phyloP scores from a whole-genome alignment of 1,284 basidiomycete species.

The Trametes hirsuta region DNA sequence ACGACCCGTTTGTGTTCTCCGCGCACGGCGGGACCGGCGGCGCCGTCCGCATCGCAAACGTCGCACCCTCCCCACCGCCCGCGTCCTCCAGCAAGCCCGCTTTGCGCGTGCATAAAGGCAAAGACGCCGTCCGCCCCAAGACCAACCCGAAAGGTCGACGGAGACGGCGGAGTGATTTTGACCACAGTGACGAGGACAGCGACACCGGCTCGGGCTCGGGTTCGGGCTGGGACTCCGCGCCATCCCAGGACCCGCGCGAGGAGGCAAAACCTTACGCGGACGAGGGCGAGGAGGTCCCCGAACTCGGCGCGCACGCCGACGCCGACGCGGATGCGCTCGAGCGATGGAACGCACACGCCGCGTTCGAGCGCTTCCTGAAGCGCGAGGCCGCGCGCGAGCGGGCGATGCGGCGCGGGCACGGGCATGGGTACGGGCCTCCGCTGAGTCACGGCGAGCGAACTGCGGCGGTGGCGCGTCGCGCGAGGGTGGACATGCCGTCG shows the following conservation, averaged over 20 bases:
- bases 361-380: constrained; percentile 35
- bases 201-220: neutral
- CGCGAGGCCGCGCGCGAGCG: constrained; percentile 31
- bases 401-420: constrained; percentile 9
- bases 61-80: constrained; percentile 15
- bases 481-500: neutral
- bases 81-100: constrained; percentile 8
- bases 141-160: neutral
- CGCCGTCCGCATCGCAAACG: constrained; percentile 30
- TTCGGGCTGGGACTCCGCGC: neutral
- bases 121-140: neutral
- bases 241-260: neutral
- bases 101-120: neutral
- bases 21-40: constrained; percentile 45
- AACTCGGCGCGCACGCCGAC: constrained; percentile 20
- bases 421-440: neutral
- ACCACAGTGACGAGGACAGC: constrained; percentile 10
- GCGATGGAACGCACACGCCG: constrained; percentile 34
- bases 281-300: constrained; percentile 22
- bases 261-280: neutral
- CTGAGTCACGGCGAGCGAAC: too few relatives aligned
- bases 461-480: neutral
- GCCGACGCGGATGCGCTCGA: constrained; percentile 23
- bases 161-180: neutral
- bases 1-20: constrained; percentile 60